Conservation (phyloP, 768 basidiomycete species). For the Phanerochaete sordida region DNA sequence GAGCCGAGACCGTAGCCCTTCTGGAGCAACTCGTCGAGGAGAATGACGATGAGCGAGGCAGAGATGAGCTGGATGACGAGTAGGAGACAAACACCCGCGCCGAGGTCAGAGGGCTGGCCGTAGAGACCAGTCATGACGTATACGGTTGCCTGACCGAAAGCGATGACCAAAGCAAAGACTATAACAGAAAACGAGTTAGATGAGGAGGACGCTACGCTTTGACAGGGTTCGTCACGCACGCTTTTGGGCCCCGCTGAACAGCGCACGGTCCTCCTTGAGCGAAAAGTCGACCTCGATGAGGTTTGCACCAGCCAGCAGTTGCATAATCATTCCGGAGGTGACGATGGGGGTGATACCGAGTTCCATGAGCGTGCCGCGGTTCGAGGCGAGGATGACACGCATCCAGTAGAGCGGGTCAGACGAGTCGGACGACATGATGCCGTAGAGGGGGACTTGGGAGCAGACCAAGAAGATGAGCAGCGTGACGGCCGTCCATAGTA, state of each 20-base stretch:
- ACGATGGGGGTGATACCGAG: slow-evolving; percentile 97
- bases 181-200: not conserved
- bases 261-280: slow-evolving; percentile 93
- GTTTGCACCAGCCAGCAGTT: slow-evolving; percentile 95
- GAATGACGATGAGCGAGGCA: slow-evolving; percentile 93
- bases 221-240: slow-evolving; percentile 47
- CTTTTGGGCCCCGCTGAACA: slow-evolving; percentile 97
- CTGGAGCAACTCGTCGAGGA: slow-evolving; percentile 97
- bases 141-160: slow-evolving; percentile 94
- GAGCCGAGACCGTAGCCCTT: slow-evolving; percentile 99
- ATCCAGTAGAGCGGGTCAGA: slow-evolving; percentile 99
- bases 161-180: slow-evolving; percentile 97
- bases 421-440: slow-evolving; percentile 99
- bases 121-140: slow-evolving; percentile 97
- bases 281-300: slow-evolving; percentile 97
- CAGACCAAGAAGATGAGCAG: slow-evolving; percentile 99
- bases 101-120: slow-evolving; percentile 88
- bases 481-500: slow-evolving; percentile 98
- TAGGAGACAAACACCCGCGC: slow-evolving; percentile 94
- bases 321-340: slow-evolving; percentile 99
- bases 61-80: slow-evolving; percentile 95
- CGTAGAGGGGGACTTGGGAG: slow-evolving; percentile 98
- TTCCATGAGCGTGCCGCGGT: slow-evolving; percentile 99
- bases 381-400: slow-evolving; percentile 98
- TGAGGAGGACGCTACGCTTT: not conserved